Percentiles rank a stretch among this genome's conserved stretches.
Evolutionary conservation across 1,284 basidiomycete species (phyloP).

Genomic region (Trichosporon coremiiforme): DNA sequence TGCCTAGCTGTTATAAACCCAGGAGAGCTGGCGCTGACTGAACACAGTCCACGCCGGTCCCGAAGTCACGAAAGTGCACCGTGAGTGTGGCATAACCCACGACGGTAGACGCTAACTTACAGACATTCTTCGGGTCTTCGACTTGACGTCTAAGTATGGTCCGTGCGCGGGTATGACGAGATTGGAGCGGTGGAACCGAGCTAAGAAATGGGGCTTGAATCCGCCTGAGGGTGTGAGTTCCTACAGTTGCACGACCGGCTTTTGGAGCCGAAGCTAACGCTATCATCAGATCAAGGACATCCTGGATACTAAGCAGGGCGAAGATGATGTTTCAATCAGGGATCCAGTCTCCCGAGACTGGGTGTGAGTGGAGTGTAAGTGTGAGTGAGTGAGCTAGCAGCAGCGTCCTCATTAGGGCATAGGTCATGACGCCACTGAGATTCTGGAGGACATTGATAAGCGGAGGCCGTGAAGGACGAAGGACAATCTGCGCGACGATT

Average conservation of each 20-base stretch:
- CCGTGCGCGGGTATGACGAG: conserved; percentile 81
- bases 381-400: neutral
- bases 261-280: neutral
- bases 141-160: conserved; percentile 79
- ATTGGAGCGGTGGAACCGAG: conserved; percentile 85
- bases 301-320: conserved; percentile 64
- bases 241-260: conserved; percentile 4
- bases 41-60: conserved; percentile 45
- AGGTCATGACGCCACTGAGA: neutral
- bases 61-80: conserved; percentile 50
- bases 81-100: conserved; percentile 36
- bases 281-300: conserved; percentile 71
- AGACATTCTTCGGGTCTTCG: conserved; percentile 79
- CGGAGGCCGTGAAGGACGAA: neutral
- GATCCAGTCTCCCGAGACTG: conserved; percentile 56
- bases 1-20: no score
- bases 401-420: neutral
- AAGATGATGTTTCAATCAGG: conserved; percentile 58
- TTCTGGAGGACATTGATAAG: neutral
- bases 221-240: conserved; percentile 75
- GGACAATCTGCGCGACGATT: neutral
- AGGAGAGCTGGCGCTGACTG: neutral
- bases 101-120: conserved; percentile 50
- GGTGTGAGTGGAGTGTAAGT: conserved; percentile 32
- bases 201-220: conserved; percentile 73